These are phyloP conservation scores for Starmerella scarabaei DNA, from an alignment of 805 yeast genomes.

Conservation along the genomic window DNA sequence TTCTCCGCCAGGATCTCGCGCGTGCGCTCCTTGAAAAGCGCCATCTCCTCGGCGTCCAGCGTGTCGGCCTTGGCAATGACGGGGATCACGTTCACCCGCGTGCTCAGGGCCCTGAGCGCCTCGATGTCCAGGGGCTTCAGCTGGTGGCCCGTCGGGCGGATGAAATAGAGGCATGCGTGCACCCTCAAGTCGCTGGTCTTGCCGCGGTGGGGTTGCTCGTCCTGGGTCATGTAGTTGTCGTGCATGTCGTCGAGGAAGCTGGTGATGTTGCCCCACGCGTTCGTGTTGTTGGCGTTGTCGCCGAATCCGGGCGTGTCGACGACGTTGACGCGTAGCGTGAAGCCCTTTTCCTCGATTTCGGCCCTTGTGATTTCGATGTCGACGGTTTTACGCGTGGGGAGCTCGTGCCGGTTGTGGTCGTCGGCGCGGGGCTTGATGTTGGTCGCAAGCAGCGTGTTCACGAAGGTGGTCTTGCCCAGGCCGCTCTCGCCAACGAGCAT, in stretches of 20 bases:
- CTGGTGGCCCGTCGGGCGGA: slow-evolving; percentile 54
- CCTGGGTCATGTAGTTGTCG: slow-evolving; percentile 54
- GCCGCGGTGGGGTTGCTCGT: slow-evolving; percentile 55
- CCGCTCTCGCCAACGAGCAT: slow-evolving; percentile 64
- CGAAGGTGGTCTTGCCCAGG: slow-evolving; percentile 81
- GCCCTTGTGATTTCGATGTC: slow-evolving; percentile 33
- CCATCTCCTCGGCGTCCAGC: slow-evolving; percentile 44
- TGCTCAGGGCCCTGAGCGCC: slow-evolving; percentile 55
- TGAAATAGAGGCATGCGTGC: slow-evolving; percentile 75
- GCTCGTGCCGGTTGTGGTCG: slow-evolving; percentile 29
- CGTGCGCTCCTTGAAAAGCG: slow-evolving; percentile 40
- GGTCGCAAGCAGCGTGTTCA: slow-evolving; percentile 65
- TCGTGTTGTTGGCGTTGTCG: slow-evolving; percentile 48
- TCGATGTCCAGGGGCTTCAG: slow-evolving; percentile 56
- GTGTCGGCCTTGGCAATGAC: slow-evolving; percentile 73
- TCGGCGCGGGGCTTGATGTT: slow-evolving; percentile 32
- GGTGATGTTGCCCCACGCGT: slow-evolving; percentile 54
- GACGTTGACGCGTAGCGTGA: slow-evolving; percentile 45
- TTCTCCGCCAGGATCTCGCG: slow-evolving; percentile 40
- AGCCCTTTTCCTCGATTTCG: slow-evolving; percentile 46
- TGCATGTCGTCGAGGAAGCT: slow-evolving; percentile 73
- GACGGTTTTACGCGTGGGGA: slow-evolving; percentile 30
- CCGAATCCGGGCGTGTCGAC: slow-evolving; percentile 76
- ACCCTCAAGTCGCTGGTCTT: slow-evolving; percentile 51
- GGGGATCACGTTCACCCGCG: slow-evolving; percentile 70